These are phyloP conservation scores for Exophiala sideris DNA, from an alignment of 2,329 filamentous ascomycete genomes.

Conservation along the genomic window DNA sequence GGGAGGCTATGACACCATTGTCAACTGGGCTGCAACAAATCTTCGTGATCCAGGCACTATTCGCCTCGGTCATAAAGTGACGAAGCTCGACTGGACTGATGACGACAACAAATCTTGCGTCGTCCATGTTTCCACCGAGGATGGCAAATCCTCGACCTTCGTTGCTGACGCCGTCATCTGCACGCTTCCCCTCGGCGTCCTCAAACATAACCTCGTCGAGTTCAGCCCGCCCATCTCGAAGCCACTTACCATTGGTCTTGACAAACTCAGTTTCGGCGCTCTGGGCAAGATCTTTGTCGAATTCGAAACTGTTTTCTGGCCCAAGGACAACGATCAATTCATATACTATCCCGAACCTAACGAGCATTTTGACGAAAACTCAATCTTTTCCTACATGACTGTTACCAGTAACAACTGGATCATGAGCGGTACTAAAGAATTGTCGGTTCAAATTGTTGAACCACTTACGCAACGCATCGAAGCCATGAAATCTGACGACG, in stretches of 20 bases:
- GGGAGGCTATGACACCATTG: slow-evolving; percentile 44
- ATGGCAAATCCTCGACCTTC: slow-evolving; percentile 14
- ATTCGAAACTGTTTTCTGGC: slow-evolving; percentile 44
- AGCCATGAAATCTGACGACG: slow-evolving; percentile 38
- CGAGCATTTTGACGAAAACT: slow-evolving; percentile 34
- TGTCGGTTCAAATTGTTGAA: slow-evolving; percentile 45
- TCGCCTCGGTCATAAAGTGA: slow-evolving; percentile 39
- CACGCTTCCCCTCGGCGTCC: slow-evolving; percentile 40
- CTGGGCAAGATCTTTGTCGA: slow-evolving; percentile 46
- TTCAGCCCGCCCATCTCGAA: slow-evolving; percentile 39
- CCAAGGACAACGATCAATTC: slow-evolving; percentile 46
- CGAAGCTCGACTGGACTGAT: slow-evolving; percentile 39
- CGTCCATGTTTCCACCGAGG: slow-evolving; percentile 26
- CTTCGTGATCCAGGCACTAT: slow-evolving; percentile 37
- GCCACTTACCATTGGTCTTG: slow-evolving; percentile 37
- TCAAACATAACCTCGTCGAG: slow-evolving; percentile 39
- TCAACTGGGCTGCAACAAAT: slow-evolving; percentile 41
- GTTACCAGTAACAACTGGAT: slow-evolving; percentile 46
- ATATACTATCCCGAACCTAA: slow-evolving; percentile 44
- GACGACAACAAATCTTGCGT: slow-evolving; percentile 27
- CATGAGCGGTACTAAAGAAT: slow-evolving; percentile 42
- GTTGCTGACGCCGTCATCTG: slow-evolving; percentile 40
- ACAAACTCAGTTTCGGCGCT: slow-evolving; percentile 41
- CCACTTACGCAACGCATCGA: slow-evolving; percentile 46
- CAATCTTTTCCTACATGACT: slow-evolving; percentile 43